These are phyloP conservation scores for Cnidoscolus chayamansa DNA, from an alignment of 441 rosid species.

Conservation along the genomic window DNA sequence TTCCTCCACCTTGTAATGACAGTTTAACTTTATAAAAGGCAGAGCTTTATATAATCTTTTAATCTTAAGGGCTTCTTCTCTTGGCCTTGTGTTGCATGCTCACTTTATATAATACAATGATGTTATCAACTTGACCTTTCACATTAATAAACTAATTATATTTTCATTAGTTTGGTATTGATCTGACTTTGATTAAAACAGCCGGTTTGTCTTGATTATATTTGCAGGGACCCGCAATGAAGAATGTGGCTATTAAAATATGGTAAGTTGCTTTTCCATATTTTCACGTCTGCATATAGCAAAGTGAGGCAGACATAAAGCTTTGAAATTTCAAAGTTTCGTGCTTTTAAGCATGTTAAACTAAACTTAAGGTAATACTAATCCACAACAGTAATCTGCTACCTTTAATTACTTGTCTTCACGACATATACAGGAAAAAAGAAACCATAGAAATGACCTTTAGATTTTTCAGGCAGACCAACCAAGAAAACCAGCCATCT, in stretches of 20 bases:
- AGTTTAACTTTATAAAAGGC: constrained; percentile 13
- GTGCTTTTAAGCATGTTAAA: constrained; percentile 1
- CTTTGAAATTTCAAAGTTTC: constrained; percentile 7
- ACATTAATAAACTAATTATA: constrained; percentile 23
- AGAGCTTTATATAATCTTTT: constrained; percentile 6
- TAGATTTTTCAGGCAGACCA: background rate
- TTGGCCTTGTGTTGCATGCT: constrained; percentile 26
- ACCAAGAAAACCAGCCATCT: background rate
- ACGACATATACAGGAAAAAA: background rate
- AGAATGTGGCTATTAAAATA: constrained; percentile 27
- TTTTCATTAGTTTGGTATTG: constrained; percentile 31
- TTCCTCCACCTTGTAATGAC: constrained; percentile 9
- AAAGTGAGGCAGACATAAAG: constrained; percentile 6
- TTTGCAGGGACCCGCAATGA: constrained; percentile 30
- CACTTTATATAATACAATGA: constrained; percentile 22
- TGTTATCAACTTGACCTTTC: constrained; percentile 36
- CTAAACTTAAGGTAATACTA: too few relatives aligned
- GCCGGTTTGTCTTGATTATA: constrained; percentile 25
- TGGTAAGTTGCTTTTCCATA: constrained; percentile 21
- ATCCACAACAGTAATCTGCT: constrained; percentile 1
- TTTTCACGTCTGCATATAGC: constrained; percentile 20
- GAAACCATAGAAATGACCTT: background rate
- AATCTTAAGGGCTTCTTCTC: constrained; percentile 2
- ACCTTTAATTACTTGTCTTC: background rate
- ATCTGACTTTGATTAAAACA: constrained; percentile 36